These are phyloP conservation scores for Scheffersomyces ergatensis DNA, from an alignment of 805 yeast genomes.

Conservation along the genomic window DNA sequence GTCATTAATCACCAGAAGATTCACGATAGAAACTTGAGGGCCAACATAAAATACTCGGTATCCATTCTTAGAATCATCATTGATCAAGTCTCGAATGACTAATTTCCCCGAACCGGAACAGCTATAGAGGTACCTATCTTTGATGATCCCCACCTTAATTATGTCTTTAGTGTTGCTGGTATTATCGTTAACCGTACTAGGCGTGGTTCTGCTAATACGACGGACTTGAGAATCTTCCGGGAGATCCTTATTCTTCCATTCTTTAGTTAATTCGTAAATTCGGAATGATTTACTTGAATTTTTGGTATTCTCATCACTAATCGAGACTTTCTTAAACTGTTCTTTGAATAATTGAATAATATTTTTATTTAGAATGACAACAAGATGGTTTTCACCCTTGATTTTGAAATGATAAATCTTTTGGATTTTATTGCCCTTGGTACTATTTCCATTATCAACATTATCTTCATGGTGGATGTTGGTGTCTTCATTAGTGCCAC, in stretches of 20 bases:
- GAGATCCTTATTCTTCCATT: conserved; percentile 26
- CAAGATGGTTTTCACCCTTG: conserved; percentile 18
- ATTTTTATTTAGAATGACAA: conserved; percentile 23
- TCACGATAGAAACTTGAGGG: conserved; percentile 16
- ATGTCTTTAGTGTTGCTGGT: conserved; percentile 26
- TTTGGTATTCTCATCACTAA: too few relatives aligned
- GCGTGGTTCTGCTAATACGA: neutral
- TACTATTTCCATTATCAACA: neutral
- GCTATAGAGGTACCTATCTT: conserved; percentile 26
- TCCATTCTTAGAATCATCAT: conserved; percentile 32
- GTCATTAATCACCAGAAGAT: neutral
- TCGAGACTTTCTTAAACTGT: neutral
- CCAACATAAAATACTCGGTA: conserved; percentile 21
- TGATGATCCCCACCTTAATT: conserved; percentile 21
- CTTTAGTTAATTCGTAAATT: conserved; percentile 23
- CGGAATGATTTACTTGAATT: neutral
- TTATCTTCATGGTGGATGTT: neutral
- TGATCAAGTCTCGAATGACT: conserved; percentile 31
- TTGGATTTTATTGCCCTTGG: conserved; percentile 16
- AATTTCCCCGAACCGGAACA: conserved; percentile 33
- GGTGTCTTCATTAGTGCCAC: neutral
- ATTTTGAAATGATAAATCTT: conserved; percentile 17
- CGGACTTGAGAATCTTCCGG: neutral
- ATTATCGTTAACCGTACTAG: conserved; percentile 12
- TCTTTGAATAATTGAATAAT: conserved; percentile 27